Conservation (phyloP, 2,329 filamentous ascomycete species). For the Penicillium sp. region DNA sequence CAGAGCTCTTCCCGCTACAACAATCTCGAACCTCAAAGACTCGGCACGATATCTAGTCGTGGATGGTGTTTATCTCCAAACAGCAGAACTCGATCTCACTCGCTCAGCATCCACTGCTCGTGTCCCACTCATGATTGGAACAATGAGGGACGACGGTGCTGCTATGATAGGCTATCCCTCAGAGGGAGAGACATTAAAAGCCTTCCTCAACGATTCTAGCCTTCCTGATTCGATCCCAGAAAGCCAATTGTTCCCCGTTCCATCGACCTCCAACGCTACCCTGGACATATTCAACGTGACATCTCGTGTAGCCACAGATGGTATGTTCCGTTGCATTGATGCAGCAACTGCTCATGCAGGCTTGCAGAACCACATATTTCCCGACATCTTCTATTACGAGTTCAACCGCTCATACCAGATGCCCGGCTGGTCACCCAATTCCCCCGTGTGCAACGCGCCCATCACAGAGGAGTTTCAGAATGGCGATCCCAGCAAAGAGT, state of each 20-base stretch:
- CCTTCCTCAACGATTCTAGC: slow-evolving; percentile 45
- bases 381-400: slow-evolving; percentile 60
- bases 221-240: slow-evolving; percentile 14
- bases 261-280: slow-evolving; percentile 52
- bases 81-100: slow-evolving; percentile 17
- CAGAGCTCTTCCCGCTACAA: slow-evolving; percentile 29
- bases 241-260: slow-evolving; percentile 39
- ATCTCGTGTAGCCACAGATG: slow-evolving; percentile 59
- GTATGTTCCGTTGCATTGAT: slow-evolving; percentile 61
- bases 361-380: slow-evolving; percentile 48
- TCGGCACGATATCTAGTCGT: slow-evolving; percentile 23
- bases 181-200: slow-evolving; percentile 44
- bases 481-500: slow-evolving; percentile 54
- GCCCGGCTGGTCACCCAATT: slow-evolving; percentile 56
- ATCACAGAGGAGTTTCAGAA: slow-evolving; percentile 39
- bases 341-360: slow-evolving; percentile 60
- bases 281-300: slow-evolving; percentile 60
- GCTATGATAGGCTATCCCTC: slow-evolving; percentile 49
- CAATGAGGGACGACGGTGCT: slow-evolving; percentile 38
- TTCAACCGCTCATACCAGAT: slow-evolving; percentile 57
- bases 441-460: slow-evolving; percentile 49
- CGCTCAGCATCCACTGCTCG: slow-evolving; percentile 13
- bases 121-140: slow-evolving; percentile 25
- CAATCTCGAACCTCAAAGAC: slow-evolving; percentile 9
- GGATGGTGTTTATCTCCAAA: slow-evolving; percentile 20